These are phyloP conservation scores for Tulasnella sp. DNA, from an alignment of 768 basidiomycete genomes.

Conservation along the genomic window DNA sequence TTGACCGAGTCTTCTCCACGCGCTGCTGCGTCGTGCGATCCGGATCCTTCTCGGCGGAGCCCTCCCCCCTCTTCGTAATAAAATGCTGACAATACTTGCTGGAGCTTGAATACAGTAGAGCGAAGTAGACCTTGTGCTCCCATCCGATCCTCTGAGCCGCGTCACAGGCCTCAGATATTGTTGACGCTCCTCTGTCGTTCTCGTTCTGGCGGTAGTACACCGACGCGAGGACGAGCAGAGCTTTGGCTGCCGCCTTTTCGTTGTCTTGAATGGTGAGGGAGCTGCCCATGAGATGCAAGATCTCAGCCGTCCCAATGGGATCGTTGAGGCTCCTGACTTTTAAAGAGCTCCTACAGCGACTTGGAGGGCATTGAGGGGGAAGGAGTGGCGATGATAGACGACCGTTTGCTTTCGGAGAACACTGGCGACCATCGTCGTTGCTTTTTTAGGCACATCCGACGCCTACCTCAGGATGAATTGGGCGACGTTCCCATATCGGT, in stretches of 20 bases:
- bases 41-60: not conserved
- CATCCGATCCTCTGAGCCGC: not conserved
- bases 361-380: too few species aligned
- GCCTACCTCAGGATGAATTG: not conserved
- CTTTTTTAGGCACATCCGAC: too few species aligned
- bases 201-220: too few species aligned
- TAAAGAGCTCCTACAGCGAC: too few species aligned
- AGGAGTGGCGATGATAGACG: not conserved
- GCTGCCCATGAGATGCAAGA: too few species aligned
- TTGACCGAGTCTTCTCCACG: not conserved
- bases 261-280: too few species aligned
- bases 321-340: too few species aligned
- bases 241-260: too few species aligned
- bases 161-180: not conserved
- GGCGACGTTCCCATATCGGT: not conserved
- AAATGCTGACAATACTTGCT: not conserved
- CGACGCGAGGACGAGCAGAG: too few species aligned
- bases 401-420: conserved; percentile 10
- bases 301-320: too few species aligned
- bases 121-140: not conserved
- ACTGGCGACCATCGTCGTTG: not conserved
- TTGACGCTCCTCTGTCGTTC: too few species aligned
- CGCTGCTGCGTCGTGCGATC: not conserved
- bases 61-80: not conserved
- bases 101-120: not conserved